Evolutionary conservation across 805 yeast species (phyloP).

Genomic region (Yamadazyma sp.): DNA sequence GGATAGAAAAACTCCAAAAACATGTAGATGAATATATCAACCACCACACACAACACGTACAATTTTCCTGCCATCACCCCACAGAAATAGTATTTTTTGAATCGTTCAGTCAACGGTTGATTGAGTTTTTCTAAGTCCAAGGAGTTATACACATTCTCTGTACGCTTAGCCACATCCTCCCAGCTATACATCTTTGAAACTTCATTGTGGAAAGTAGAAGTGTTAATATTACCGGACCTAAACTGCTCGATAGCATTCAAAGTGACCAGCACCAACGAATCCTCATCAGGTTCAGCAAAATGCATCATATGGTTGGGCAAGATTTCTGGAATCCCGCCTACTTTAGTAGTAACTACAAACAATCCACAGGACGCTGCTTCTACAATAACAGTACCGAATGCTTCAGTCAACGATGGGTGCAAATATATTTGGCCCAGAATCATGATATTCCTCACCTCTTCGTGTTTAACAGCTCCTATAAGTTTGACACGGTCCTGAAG

Average conservation of each 20-base stretch:
- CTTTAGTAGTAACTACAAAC: constrained; percentile 89
- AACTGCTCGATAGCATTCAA: constrained; percentile 65
- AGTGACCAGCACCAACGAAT: constrained; percentile 71
- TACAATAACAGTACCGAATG: constrained; percentile 94
- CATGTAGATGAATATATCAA: constrained; percentile 66
- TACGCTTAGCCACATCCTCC: constrained; percentile 83
- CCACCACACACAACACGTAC: constrained; percentile 75
- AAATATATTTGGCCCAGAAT: constrained; percentile 89
- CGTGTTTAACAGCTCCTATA: constrained; percentile 87
- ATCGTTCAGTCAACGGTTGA: constrained; percentile 56
- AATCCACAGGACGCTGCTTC: constrained; percentile 98
- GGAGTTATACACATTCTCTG: constrained; percentile 75
- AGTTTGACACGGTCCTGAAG: constrained; percentile 85
- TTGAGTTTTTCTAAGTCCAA: constrained; percentile 40
- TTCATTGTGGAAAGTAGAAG: constrained; percentile 74
- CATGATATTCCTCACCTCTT: constrained; percentile 90
- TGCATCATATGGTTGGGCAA: constrained; percentile 90
- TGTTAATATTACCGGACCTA: constrained; percentile 59
- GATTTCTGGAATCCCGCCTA: constrained; percentile 98
- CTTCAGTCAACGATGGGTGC: constrained; percentile 94
- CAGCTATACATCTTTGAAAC: constrained; percentile 86
- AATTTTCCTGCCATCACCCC: constrained; percentile 86
- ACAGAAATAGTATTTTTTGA: constrained; percentile 64
- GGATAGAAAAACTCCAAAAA: constrained; percentile 76
- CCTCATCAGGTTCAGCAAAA: constrained; percentile 86